Evolutionary conservation across 208 protist species (phyloP).

Genomic region (Leishmania amazonensis): DNA sequence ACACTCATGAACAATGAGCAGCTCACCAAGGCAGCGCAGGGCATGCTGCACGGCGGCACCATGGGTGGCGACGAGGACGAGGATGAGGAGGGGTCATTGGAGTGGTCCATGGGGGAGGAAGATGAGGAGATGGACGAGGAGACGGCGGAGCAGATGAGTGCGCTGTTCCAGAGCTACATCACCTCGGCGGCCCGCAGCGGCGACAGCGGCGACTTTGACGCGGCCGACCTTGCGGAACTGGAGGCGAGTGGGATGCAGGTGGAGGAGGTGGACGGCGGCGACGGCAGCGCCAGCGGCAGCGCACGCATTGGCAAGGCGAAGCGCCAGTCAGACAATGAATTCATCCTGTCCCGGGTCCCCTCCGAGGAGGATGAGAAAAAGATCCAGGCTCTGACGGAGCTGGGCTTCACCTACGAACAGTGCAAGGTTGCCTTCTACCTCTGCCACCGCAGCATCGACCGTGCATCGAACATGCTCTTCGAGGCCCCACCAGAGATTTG

Average conservation of each 20-base stretch:
- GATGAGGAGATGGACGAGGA: conserved; percentile 35
- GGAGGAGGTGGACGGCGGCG: conserved; percentile 19
- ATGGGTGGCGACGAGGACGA: conserved; percentile 19
- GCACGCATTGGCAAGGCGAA: conserved; percentile 7
- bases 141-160: conserved; percentile 25
- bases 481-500: conserved; percentile 84
- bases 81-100: conserved; percentile 21
- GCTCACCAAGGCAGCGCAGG: conserved; percentile 46
- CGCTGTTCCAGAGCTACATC: conserved; percentile 25
- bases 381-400: conserved; percentile 81
- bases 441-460: conserved; percentile 77
- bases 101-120: conserved; percentile 34
- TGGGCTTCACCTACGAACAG: conserved; percentile 85
- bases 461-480: conserved; percentile 88
- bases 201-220: conserved; percentile 19
- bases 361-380: conserved; percentile 81
- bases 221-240: conserved; percentile 21
- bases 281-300: not conserved
- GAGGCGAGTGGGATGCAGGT: conserved; percentile 36
- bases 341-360: conserved; percentile 62
- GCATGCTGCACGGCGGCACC: conserved; percentile 28
- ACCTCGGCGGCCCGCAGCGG: not conserved
- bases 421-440: conserved; percentile 86
- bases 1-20: conserved; percentile 79
- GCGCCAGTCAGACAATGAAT: conserved; percentile 34